Conservation (phyloP, 257 asterid genomes). For the Nicotiana undulata region DNA sequence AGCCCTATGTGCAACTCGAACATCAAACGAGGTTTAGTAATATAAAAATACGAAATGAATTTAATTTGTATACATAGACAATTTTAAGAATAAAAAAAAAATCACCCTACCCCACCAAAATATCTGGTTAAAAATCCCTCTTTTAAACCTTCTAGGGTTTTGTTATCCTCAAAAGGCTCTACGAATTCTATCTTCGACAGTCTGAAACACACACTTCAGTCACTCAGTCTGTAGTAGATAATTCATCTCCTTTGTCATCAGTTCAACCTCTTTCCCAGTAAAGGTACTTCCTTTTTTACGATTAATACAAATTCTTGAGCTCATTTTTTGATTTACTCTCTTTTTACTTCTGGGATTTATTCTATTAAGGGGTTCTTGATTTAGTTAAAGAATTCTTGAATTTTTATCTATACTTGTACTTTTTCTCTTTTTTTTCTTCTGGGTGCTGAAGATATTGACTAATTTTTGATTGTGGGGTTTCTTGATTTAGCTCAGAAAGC, state of each 20-base stretch:
- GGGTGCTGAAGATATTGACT: background rate
- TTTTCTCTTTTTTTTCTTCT: no score
- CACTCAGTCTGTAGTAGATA: background rate
- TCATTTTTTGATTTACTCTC: background rate
- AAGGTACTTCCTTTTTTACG: background rate
- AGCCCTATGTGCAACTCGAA: no score
- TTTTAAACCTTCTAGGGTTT: slow-evolving; percentile 50
- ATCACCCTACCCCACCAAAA: no score
- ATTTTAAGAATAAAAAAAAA: no score
- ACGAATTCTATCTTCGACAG: background rate
- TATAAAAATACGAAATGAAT: no score
- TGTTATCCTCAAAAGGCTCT: slow-evolving; percentile 29
- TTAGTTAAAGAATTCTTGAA: background rate
- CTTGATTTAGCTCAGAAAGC: slow-evolving; percentile 9
- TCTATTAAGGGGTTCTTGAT: background rate
- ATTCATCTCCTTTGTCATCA: background rate
- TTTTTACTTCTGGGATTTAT: background rate
- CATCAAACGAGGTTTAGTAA: no score
- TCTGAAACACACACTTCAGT: background rate
- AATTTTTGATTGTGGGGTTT: background rate
- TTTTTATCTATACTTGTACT: background rate
- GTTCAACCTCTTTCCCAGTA: background rate
- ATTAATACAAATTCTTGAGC: background rate
- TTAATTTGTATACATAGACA: no score
- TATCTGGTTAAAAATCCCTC: no score